Conservation (phyloP, 2,329 filamentous ascomycete genomes). For the Aureobasidium zeae region DNA sequence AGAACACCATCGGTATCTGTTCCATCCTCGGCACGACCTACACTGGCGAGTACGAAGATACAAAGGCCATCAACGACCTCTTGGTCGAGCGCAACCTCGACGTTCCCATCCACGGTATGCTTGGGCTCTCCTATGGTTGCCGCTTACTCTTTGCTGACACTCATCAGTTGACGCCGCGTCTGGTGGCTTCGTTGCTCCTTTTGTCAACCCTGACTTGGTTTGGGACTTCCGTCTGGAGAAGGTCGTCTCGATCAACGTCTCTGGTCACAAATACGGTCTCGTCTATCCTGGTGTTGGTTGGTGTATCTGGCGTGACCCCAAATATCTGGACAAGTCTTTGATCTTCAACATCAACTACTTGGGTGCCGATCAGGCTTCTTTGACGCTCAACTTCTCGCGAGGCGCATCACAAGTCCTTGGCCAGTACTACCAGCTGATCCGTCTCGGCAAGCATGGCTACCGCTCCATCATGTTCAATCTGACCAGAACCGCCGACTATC, state of each 20-base stretch:
- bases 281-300: constrained; percentile 91
- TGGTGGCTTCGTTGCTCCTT: constrained; percentile 87
- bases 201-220: constrained; percentile 69
- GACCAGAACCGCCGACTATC: constrained; percentile 80
- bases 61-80: constrained; percentile 84
- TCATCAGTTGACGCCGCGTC: constrained; percentile 69
- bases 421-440: constrained; percentile 96
- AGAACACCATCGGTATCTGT: constrained; percentile 83
- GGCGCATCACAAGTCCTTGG: constrained; percentile 90
- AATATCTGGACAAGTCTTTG: constrained; percentile 79
- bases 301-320: constrained; percentile 78
- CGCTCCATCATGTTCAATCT: constrained; percentile 89
- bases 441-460: constrained; percentile 87
- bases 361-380: constrained; percentile 87
- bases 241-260: constrained; percentile 89
- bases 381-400: constrained; percentile 96
- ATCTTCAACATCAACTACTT: constrained; percentile 99
- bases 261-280: constrained; percentile 76
- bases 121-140: not conserved
- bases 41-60: constrained; percentile 91
- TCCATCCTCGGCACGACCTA: constrained; percentile 87
- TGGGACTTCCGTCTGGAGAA: constrained; percentile 90
- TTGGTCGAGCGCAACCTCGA: constrained; percentile 66
- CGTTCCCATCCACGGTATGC: constrained; percentile 61
- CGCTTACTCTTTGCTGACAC: not conserved